phyloP scores from a whole-genome alignment of 2,329 filamentous ascomycete species.

The Alternaria sp. region DNA sequence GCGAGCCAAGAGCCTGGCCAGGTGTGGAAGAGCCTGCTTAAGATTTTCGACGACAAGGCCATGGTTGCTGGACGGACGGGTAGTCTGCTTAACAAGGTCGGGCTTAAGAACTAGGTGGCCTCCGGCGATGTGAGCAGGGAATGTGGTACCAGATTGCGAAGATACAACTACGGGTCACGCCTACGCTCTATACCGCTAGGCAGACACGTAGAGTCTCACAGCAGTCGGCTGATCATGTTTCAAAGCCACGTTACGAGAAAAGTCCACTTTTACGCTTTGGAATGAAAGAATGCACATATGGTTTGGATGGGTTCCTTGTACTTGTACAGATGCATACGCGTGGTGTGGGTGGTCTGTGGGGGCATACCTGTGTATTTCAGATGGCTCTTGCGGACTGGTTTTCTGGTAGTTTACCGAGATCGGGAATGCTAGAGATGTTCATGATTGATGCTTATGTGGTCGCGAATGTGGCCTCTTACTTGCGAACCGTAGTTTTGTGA shows the following conservation, averaged over 20 bases:
- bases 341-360: slow-evolving; percentile 1
- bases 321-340: slow-evolving; percentile 33
- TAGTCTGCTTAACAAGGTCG: slow-evolving; percentile 61
- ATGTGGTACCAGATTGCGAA: neutral
- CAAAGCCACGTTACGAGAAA: slow-evolving; percentile 4
- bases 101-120: slow-evolving; percentile 56
- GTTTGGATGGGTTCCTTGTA: slow-evolving; percentile 27
- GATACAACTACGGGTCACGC: slow-evolving; percentile 6
- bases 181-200: slow-evolving; percentile 1
- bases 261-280: slow-evolving; percentile 15
- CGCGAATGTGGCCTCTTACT: neutral
- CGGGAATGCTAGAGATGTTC: slow-evolving; percentile 5
- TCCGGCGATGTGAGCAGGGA: neutral
- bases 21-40: slow-evolving; percentile 92
- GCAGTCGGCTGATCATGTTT: neutral
- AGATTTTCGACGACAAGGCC: slow-evolving; percentile 73
- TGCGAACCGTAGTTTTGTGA: neutral
- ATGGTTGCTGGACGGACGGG: slow-evolving; percentile 47
- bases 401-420: neutral
- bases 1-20: slow-evolving; percentile 94
- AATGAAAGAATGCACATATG: slow-evolving; percentile 24
- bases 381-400: neutral
- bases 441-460: slow-evolving; percentile 1
- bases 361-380: neutral
- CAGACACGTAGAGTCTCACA: neutral